Evolutionary conservation across 208 protist species (phyloP).

Genomic region (Crithidia fasciculata): DNA sequence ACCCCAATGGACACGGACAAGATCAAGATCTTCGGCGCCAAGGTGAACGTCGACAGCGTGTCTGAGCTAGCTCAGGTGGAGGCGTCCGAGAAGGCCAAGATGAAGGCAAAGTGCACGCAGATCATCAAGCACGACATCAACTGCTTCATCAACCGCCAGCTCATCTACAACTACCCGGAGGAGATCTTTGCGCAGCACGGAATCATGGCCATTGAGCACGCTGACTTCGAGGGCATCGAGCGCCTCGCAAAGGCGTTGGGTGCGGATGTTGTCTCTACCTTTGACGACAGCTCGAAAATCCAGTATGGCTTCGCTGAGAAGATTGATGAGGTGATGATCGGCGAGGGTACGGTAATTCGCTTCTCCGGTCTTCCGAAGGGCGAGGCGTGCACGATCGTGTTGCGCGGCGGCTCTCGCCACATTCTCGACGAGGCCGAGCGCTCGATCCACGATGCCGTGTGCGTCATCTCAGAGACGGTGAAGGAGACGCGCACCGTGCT

Average conservation of each 20-base stretch:
- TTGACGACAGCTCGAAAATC: conserved; percentile 97
- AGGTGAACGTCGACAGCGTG: conserved; percentile 95
- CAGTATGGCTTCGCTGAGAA: conserved; percentile 95
- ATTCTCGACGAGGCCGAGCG: conserved; percentile 99
- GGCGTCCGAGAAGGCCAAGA: conserved; percentile 97
- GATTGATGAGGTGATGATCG: conserved; percentile 99
- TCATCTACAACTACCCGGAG: conserved; percentile 99
- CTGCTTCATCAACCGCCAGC: conserved; percentile 99
- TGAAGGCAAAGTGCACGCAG: conserved; percentile 96
- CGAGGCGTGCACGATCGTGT: conserved; percentile 99
- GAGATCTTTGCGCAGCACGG: conserved; percentile 97
- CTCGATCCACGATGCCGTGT: conserved; percentile 99
- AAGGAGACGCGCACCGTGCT: conserved; percentile 95
- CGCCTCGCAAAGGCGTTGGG: conserved; percentile 95
- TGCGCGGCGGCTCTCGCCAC: conserved; percentile 98
- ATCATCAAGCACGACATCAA: conserved; percentile 97
- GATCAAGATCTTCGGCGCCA: conserved; percentile 98
- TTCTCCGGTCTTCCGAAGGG: conserved; percentile 96
- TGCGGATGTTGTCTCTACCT: conserved; percentile 99
- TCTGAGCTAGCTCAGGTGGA: conserved; percentile 98
- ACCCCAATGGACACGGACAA: conserved; percentile 99
- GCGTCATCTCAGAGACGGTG: conserved; percentile 98
- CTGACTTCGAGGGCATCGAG: conserved; percentile 99
- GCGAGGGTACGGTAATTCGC: conserved; percentile 98
- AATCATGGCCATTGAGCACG: conserved; percentile 99